Evolutionary conservation across 2,329 filamentous ascomycete species (phyloP), one percentile per base, ranked within the genome.

Genomic region (Hypoxylon sp.): DNA sequence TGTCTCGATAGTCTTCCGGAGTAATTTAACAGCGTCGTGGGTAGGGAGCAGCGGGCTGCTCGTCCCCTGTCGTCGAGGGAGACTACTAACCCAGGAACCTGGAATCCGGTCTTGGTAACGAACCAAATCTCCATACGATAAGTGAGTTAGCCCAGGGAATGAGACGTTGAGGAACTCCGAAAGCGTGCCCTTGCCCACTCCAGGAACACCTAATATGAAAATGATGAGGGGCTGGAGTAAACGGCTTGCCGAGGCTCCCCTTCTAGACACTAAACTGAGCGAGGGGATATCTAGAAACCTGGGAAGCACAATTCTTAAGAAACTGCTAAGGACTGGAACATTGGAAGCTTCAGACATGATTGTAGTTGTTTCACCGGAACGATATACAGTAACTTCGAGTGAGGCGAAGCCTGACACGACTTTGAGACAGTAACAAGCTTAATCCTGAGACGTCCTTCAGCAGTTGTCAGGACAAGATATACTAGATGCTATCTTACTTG

Each of bases 91-190:
- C 72, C 66, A 74, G 5, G 72, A 74, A 3, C 67, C 72, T 2
- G 71, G 70, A 33, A 72, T 74, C 27, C 6, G 5, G 49, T 63
- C 72, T 1, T 72, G 35, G 64, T 68, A 69, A 1, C 73, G 73
- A 5, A 72, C 13, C 10, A 75, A 33, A 17, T 75, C 73, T 17
- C 74, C 74, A 48, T 74, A 76, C 2, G 73, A 75, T 20, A 76
- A 62, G 61, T 75, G 70, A 3, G 72, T 73, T 6, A 74, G 50
- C 10, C 63, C 49, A 0, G 66, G 51, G 33, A 72, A 65, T 6
- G 50, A 40, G 6, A 40, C 42, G 37, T 54, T 53, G 1, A 76
- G 68, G 13, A 40, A 64, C 1, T 22, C 48, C 3, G 72, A 75
- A 10, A 71, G 56, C 7, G 74, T 76, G 6, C 66, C 74, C 48